These are phyloP conservation scores for Cladosporium sphaerospermum DNA, from an alignment of 2,329 filamentous ascomycete species.

Conservation along the genomic window DNA sequence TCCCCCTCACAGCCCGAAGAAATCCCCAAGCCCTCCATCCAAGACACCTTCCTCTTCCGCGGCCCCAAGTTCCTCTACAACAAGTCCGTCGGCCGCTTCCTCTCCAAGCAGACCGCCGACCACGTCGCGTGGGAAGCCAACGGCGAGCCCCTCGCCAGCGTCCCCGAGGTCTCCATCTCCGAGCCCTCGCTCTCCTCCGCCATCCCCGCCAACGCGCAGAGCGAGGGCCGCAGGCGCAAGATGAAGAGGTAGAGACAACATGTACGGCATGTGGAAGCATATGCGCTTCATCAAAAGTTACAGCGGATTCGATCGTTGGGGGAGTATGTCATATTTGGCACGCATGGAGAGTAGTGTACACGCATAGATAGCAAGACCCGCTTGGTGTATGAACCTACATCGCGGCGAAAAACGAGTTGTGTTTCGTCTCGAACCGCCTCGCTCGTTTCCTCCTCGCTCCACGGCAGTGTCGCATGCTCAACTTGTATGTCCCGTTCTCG, in stretches of 20 bases:
- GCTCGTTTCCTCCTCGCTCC: too few species aligned
- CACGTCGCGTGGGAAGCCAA: conserved; percentile 21
- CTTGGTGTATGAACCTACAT: too few species aligned
- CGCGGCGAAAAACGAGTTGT: too few species aligned
- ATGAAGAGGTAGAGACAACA: conserved; percentile 18
- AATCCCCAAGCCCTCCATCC: conserved; percentile 68
- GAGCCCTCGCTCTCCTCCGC: conserved; percentile 35
- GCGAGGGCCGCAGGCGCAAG: conserved; percentile 38
- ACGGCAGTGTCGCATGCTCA: too few species aligned
- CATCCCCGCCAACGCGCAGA: conserved; percentile 39
- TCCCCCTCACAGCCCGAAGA: conserved; percentile 59
- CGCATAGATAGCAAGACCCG: too few species aligned
- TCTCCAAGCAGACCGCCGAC: conserved; percentile 33
- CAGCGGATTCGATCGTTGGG: too few species aligned
- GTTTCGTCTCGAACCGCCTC: too few species aligned
- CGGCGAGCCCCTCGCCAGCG: conserved; percentile 9
- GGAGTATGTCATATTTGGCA: too few species aligned
- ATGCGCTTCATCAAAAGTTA: not conserved
- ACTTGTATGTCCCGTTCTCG: too few species aligned
- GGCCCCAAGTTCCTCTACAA: conserved; percentile 69
- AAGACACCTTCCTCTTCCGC: conserved; percentile 75
- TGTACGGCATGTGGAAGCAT: not conserved
- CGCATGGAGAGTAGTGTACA: not conserved
- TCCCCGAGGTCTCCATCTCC: conserved; percentile 15
- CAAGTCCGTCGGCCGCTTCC: conserved; percentile 38